Base-by-base conservation (phyloP, 2,329 filamentous ascomycete species). In the Aspergillus puulaauensis region DNA sequence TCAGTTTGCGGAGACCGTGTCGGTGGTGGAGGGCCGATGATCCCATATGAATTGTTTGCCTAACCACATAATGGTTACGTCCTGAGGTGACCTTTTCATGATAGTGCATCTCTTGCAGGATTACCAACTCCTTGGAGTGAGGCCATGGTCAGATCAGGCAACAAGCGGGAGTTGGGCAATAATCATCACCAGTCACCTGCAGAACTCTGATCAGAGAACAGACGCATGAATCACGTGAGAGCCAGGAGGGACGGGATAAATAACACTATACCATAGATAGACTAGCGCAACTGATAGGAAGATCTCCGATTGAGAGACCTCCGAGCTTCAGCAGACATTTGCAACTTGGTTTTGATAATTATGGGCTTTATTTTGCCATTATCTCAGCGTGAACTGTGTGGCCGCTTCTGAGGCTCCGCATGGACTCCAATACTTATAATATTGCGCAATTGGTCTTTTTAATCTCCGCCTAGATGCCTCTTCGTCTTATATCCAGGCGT, bases 381-480 rank as follows among this genome's bases (percentile, higher is more conserved):
- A 7, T 31, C 46, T 24, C n/a, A 44, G 24, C 27, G 27, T 31
- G 27, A 31, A 9, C 27, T 31, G 6, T 35, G 45, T 8, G 15
- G 45, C 9, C n/a, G 45, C n/a, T 14, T 47, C 9, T 47, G 8
- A 27, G 14, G 27, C 19, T 15, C 33, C 27, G 46, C 21, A 23
- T 37, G 46, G 45, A 17, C 31, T 37, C 17, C 2, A 45, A 17
- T 37, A 35, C 21, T 35, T 37, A 45, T 19, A 37, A 53, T 45
- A 19, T 44, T 17, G 19, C 40, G 9, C 37, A 45, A 46, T 51
- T 51, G 45, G 33, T n/a, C 23, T 14, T 21, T 39, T 39, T 21
- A 14, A 14, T 37, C 14, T 43, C 14, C 19, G 11, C 40, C 11
- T 44, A 59, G 51, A 90, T 91, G 88, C 81, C 90, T 63, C 83